phyloP scores from a whole-genome alignment of 441 rosid genomes.

The Hura crepitans region DNA sequence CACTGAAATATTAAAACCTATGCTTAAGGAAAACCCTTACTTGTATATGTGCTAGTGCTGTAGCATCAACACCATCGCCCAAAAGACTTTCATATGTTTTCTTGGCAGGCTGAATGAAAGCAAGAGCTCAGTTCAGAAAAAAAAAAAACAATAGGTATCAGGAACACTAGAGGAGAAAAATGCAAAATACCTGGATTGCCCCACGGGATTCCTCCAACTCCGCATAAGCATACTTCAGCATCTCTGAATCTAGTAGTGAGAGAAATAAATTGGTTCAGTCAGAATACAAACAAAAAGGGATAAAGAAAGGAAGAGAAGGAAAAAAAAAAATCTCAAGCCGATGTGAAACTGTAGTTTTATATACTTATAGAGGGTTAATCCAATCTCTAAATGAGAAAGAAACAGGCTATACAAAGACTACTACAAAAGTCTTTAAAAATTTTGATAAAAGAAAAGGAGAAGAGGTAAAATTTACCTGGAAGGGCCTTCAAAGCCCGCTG shows the following conservation, averaged over 20 bases:
- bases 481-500: constrained; percentile 95
- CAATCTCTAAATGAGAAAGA: not conserved
- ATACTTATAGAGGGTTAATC: not conserved
- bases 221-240: constrained; percentile 89
- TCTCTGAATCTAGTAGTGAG: constrained; percentile 57
- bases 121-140: constrained; percentile 23
- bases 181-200: constrained; percentile 53
- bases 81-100: constrained; percentile 72
- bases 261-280: constrained; percentile 3
- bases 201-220: constrained; percentile 97
- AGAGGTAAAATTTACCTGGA: constrained; percentile 50
- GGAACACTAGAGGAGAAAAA: not conserved
- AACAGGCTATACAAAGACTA: not conserved
- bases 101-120: constrained; percentile 72
- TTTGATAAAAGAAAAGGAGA: constrained; percentile 14
- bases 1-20: not conserved
- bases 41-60: constrained; percentile 85
- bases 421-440: not conserved
- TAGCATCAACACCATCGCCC: constrained; percentile 52
- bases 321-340: not conserved
- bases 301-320: constrained; percentile 10
- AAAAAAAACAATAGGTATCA: constrained; percentile 20
- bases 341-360: not conserved
- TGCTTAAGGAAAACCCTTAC: constrained; percentile 34
- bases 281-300: not conserved